Conservation (phyloP, 768 basidiomycete genomes). For the Mycena galericulata region DNA sequence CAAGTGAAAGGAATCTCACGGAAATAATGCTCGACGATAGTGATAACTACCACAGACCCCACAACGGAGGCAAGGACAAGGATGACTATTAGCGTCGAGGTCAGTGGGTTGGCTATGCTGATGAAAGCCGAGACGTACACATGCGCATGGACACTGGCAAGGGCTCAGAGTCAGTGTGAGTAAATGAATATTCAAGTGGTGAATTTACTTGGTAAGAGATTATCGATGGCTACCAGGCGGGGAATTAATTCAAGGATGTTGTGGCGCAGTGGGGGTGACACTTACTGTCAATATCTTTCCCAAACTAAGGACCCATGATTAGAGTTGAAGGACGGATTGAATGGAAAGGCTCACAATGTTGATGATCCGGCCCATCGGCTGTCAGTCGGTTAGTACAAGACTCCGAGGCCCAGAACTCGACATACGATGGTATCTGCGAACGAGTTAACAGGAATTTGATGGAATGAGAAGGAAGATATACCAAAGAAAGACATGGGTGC, state of each 20-base stretch:
- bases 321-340: too few relatives aligned
- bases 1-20: constrained; percentile 50
- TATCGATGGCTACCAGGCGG: constrained; percentile 61
- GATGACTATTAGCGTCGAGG: constrained; percentile 52
- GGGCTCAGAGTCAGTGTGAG: background rate
- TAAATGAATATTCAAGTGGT: too few relatives aligned
- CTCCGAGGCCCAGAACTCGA: background rate
- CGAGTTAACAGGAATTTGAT: constrained; percentile 50
- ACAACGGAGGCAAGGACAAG: constrained; percentile 62
- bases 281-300: constrained; percentile 75
- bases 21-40: constrained; percentile 71
- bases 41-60: constrained; percentile 67
- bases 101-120: background rate
- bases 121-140: constrained; percentile 51
- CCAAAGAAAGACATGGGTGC: constrained; percentile 86
- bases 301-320: constrained; percentile 48
- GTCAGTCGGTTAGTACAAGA: background rate
- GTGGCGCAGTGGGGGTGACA: background rate
- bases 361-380: constrained; percentile 72
- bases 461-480: constrained; percentile 41
- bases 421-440: constrained; percentile 26
- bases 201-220: constrained; percentile 63
- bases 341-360: constrained; percentile 48
- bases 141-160: constrained; percentile 66
- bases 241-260: background rate